These are phyloP conservation scores for Talaromyces funiculosus DNA, from an alignment of 2,329 filamentous ascomycete species.

Conservation along the genomic window DNA sequence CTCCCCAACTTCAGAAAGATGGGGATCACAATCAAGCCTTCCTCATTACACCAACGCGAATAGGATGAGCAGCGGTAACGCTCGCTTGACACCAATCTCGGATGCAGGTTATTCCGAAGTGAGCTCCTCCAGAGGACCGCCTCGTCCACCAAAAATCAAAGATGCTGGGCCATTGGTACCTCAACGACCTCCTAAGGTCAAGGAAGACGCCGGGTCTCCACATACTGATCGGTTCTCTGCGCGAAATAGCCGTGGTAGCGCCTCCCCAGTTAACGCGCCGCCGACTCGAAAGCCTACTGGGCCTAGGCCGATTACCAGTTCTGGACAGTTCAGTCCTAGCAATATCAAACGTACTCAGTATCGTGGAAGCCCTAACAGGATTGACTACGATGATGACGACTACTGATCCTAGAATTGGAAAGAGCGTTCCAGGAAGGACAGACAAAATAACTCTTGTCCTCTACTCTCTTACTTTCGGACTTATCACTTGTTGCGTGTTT, in stretches of 20 bases:
- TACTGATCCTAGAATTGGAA: neutral
- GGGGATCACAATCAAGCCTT: slow-evolving; percentile 41
- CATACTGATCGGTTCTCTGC: slow-evolving; percentile 40
- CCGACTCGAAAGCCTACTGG: slow-evolving; percentile 36
- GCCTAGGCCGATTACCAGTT: slow-evolving; percentile 31
- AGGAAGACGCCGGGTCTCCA: slow-evolving; percentile 30
- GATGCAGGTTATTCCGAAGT: slow-evolving; percentile 43
- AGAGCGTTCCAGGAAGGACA: neutral
- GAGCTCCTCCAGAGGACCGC: slow-evolving; percentile 38
- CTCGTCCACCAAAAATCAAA: slow-evolving; percentile 49
- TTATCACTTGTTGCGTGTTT: neutral
- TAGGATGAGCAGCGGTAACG: slow-evolving; percentile 32
- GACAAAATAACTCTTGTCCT: neutral
- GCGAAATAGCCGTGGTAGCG: slow-evolving; percentile 25
- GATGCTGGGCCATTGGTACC: slow-evolving; percentile 57
- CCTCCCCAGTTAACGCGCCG: slow-evolving; percentile 21
- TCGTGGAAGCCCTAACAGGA: slow-evolving; percentile 27
- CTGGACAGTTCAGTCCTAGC: slow-evolving; percentile 22
- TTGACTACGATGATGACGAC: slow-evolving; percentile 18
- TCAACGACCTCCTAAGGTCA: slow-evolving; percentile 40
- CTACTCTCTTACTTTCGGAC: neutral
- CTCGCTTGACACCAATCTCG: slow-evolving; percentile 43
- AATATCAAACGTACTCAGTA: slow-evolving; percentile 26
- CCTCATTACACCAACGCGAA: slow-evolving; percentile 25
- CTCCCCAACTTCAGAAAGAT: slow-evolving; percentile 42